Base-by-base conservation (phyloP, 2,329 filamentous ascomycete genomes). In the Hirsutella minnesotensis region DNA sequence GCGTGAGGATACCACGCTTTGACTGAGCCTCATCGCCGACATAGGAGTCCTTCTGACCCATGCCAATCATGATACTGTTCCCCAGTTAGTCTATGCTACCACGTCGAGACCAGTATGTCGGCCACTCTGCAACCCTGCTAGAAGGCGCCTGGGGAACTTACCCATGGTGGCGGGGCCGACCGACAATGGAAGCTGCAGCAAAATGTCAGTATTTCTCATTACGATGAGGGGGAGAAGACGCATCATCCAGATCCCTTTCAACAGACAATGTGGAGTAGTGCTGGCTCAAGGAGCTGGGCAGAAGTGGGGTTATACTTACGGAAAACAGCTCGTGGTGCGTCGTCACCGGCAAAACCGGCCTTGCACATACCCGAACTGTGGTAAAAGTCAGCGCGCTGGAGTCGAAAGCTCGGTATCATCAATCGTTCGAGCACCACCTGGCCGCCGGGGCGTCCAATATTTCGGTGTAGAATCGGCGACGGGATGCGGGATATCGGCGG, bases 31-130 rank as follows among this genome's bases (percentile, higher is more conserved):
- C 92, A 75, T 98, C 92, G 80, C 92, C 92, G 61, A 98, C 92
- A 67, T 98, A 98, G 52, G 92, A 96, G 81, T 98, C 92, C 79
- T 98, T 98, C 77, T 96, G 92, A 62, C 92, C 92, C 92, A 98
- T 98, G 81, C 92, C 92, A 70, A 98, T 96, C 92, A 98, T 98
- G 79, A 98, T 96, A 81, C 90, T 95, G 62, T 22, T 51, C 50
- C 57, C 40, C 33, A 7, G 29, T 35, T 39, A 46, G 44, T 16
- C 15, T 9, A 19, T 18, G 33, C 33, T 5, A 9, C 18, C 16
- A 9, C 33, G 16, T 18, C 33, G 15, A 18, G 5, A 18, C 15
- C 15, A 10, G 15, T 5, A n/a, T 8, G 8, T 4, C 16, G 33
- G 15, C 15, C 15, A 18, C 15, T 13, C 15, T 2, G 9, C 9